Evolutionary conservation across 140 eudicot species (phyloP), one percentile per base, ranked within the genome.

Genomic region (Flaveria floridana): DNA sequence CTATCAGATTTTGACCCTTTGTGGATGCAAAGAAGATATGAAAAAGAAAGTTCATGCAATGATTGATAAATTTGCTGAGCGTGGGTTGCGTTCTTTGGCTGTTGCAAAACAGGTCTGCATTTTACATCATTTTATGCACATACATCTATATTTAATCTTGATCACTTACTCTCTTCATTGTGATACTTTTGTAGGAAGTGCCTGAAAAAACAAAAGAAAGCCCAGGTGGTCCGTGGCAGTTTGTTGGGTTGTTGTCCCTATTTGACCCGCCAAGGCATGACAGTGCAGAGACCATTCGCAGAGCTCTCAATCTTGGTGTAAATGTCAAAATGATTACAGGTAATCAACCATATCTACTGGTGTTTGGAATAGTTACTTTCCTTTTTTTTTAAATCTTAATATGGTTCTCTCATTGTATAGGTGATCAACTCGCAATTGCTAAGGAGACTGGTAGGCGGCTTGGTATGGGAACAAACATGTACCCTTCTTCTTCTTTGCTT

Each of bases 381-480:
- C 4, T 14, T 7, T 12, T 2, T 30, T 2, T 30, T 34, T n/a
- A n/a, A 0, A 8, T 65, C 15, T 62, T 50, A 65, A 41, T 63
- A 71, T 21, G 39, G 6, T 3, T 15, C 13, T 37, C n/a, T 50
- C 20, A 3, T 58, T 63, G 3, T 56, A 7, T 52, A 82, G 96
- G 89, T 63, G 91, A 89, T 52, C 92, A 86, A 65, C 96, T 89
- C 65, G 89, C 96, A 19, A 86, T 89, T 75, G 96, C 78, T 2
- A 89, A 89, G 73, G 96, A 89, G 65, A 89, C 96, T 7, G 96
- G 96, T 19, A 81, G 92, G 37, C 84, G 96, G 30, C 89, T 89
- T 66, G 95, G 95, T 50, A 88, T 88, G 95, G 95, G 95, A 52
- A 86, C 95, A 74, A 88, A 88, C 81, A 88, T 88, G 95, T 88